These are phyloP conservation scores for Lactarius pseudohatsudake DNA, from an alignment of 768 basidiomycete genomes.

Conservation along the genomic window DNA sequence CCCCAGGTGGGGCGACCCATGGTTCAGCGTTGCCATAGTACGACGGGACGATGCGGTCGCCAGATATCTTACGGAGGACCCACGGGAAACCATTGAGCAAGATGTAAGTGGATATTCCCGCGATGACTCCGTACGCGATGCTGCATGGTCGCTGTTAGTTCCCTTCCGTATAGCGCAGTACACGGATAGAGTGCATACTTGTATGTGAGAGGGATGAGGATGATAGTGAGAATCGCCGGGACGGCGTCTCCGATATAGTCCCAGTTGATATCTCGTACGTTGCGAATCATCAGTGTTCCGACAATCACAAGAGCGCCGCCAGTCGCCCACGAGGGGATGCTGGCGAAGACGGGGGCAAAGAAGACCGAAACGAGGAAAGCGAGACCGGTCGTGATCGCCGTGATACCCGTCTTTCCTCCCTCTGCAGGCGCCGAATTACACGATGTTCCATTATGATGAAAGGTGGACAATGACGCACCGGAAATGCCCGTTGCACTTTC, in stretches of 20 bases:
- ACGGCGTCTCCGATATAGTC: constrained; percentile 84
- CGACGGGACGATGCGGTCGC: constrained; percentile 63
- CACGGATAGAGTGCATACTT: constrained; percentile 48
- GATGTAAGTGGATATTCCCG: constrained; percentile 69
- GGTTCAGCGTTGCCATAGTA: constrained; percentile 63
- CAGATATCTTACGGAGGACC: constrained; percentile 50
- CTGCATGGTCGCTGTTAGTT: constrained; percentile 39
- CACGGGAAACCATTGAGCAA: constrained; percentile 71
- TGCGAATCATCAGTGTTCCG: constrained; percentile 86
- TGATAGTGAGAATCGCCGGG: constrained; percentile 79
- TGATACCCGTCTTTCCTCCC: constrained; percentile 86
- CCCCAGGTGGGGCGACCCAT: constrained; percentile 72
- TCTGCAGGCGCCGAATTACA: constrained; percentile 42
- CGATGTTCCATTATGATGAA: constrained; percentile 16
- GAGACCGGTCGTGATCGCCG: constrained; percentile 68
- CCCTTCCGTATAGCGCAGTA: not conserved
- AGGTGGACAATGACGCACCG: constrained; percentile 38
- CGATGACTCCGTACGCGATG: constrained; percentile 88
- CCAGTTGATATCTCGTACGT: constrained; percentile 86
- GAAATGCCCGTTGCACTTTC: constrained; percentile 81
- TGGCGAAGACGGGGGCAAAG: constrained; percentile 87
- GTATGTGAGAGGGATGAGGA: constrained; percentile 76
- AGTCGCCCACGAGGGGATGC: constrained; percentile 85
- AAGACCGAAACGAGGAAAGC: constrained; percentile 84
- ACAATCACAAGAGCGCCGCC: constrained; percentile 84